Conservation (phyloP, 2,329 filamentous ascomycete species). For the Microcyclospora pomicola region DNA sequence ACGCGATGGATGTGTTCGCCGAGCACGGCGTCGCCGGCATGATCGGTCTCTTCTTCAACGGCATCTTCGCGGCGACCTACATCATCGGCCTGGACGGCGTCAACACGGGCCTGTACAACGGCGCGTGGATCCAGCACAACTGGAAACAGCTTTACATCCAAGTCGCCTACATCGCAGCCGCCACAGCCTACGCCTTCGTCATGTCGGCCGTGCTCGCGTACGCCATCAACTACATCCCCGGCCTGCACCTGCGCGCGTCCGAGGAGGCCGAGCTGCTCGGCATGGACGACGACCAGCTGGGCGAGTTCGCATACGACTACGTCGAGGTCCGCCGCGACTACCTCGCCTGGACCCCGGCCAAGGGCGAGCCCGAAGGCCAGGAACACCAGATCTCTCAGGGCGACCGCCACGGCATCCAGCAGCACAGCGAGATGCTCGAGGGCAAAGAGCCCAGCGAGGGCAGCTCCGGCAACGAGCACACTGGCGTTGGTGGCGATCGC, state of each 20-base stretch:
- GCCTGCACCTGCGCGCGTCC: conserved; percentile 63
- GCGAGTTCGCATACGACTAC: conserved; percentile 83
- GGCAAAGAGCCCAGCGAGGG: conserved; percentile 35
- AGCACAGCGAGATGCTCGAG: conserved; percentile 54
- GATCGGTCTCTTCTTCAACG: conserved; percentile 65
- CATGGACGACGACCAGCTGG: conserved; percentile 83
- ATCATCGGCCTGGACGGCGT: conserved; percentile 65
- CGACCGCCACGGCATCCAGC: conserved; percentile 44
- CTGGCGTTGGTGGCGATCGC: conserved; percentile 37
- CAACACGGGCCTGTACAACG: conserved; percentile 42
- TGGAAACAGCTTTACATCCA: conserved; percentile 66
- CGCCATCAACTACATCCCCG: conserved; percentile 59
- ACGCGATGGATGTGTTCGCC: conserved; percentile 81
- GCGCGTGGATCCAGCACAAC: conserved; percentile 65
- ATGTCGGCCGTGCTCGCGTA: conserved; percentile 63
- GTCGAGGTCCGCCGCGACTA: conserved; percentile 81
- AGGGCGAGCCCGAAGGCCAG: conserved; percentile 46
- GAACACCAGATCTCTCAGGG: conserved; percentile 50
- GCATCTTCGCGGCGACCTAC: conserved; percentile 53
- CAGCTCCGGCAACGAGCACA: conserved; percentile 29
- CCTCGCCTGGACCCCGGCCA: conserved; percentile 71
- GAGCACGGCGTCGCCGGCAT: conserved; percentile 79
- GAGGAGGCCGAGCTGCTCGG: conserved; percentile 74
- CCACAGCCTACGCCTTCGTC: conserved; percentile 54
- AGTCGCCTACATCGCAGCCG: conserved; percentile 59